phyloP scores from a whole-genome alignment of 148 eudicot species.

The Rheum nobile region DNA sequence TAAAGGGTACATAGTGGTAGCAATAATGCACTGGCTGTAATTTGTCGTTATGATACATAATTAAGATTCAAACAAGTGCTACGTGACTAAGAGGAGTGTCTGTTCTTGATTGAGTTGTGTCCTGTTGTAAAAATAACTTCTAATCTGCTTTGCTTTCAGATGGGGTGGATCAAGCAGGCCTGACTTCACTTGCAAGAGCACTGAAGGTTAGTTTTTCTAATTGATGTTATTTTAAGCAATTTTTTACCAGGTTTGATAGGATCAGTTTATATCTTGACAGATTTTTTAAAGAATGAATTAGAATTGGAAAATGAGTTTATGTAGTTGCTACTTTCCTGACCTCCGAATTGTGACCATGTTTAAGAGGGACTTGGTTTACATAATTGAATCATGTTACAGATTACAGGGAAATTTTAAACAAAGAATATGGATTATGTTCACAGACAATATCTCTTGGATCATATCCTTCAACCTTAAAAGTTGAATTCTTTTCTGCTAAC shows the following conservation, averaged over 20 bases:
- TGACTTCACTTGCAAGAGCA: conserved; percentile 93
- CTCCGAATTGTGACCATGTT: background rate
- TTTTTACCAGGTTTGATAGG: background rate
- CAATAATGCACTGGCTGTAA: background rate
- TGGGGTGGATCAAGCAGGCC: conserved; percentile 99
- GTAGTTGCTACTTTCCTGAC: background rate
- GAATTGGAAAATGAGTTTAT: background rate
- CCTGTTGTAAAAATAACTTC: background rate
- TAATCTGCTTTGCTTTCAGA: conserved; percentile 25
- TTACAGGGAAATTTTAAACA: background rate
- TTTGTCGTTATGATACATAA: background rate
- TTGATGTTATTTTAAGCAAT: background rate
- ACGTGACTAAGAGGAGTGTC: background rate
- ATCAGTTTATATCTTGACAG: background rate
- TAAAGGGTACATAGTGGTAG: background rate
- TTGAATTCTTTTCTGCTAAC: background rate
- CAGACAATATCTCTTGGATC: background rate
- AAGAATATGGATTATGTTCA: background rate
- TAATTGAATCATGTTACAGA: background rate
- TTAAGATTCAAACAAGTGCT: background rate
- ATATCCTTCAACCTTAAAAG: background rate
- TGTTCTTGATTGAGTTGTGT: background rate
- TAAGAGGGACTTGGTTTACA: background rate
- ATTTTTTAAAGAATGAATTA: background rate
- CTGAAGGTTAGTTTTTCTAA: conserved; percentile 58